A percentile compares a stretch with the other conserved stretches of the same genome.
These are phyloP conservation scores for Laetiporus sulphureus DNA, from an alignment of 1,284 basidiomycete genomes.

Conservation along the genomic window DNA sequence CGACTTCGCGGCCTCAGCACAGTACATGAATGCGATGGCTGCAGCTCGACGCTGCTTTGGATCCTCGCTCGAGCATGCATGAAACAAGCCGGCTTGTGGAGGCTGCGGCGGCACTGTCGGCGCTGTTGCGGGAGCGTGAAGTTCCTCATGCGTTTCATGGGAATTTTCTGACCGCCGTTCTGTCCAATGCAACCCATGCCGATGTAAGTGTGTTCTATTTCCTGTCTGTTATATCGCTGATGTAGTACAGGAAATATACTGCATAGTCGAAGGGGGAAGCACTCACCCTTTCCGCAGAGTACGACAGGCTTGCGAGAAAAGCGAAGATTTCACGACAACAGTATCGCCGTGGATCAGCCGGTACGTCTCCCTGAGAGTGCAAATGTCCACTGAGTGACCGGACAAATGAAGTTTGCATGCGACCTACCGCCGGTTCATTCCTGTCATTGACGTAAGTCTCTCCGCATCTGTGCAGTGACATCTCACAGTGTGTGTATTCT, in stretches of 20 bases:
- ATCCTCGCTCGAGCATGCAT: constrained; percentile 37
- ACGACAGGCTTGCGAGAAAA: constrained; percentile 41
- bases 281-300: constrained; percentile 49
- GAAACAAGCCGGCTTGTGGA: constrained; percentile 60
- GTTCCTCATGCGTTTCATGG: constrained; percentile 69
- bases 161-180: constrained; percentile 49
- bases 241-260: constrained; percentile 41
- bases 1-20: constrained; percentile 16
- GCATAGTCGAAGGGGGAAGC: constrained; percentile 47
- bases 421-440: constrained; percentile 31
- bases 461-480: neutral
- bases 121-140: constrained; percentile 38
- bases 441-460: constrained; percentile 29
- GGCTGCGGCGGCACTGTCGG: constrained; percentile 55
- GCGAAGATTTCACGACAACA: constrained; percentile 34
- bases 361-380: constrained; percentile 22
- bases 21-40: constrained; percentile 22
- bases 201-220: constrained; percentile 38
- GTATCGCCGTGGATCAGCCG: constrained; percentile 51
- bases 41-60: constrained; percentile 13
- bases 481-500: neutral
- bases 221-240: constrained; percentile 2
- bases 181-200: constrained; percentile 46
- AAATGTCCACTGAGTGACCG: constrained; percentile 7
- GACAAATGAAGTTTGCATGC: constrained; percentile 34